Conservation (phyloP, 495 filamentous ascomycete species). For the Trichocladium uniseriatum region DNA sequence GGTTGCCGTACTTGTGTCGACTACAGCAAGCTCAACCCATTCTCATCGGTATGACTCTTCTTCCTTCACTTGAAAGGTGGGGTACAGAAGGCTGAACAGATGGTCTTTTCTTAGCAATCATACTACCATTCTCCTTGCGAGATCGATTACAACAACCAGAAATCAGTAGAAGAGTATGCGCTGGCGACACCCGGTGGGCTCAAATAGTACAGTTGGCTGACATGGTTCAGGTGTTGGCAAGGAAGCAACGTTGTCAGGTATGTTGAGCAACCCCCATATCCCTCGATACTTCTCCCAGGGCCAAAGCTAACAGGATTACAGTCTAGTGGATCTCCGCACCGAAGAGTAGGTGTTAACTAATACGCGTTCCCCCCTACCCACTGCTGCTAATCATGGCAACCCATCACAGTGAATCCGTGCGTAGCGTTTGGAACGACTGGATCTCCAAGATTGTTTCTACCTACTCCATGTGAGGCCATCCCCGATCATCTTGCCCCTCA, state of each 20-base stretch:
- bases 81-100: no score
- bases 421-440: constrained; percentile 55
- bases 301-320: background rate
- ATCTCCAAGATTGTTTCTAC: constrained; percentile 51
- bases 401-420: constrained; percentile 32
- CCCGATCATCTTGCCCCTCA: background rate
- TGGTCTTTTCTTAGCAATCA: no score
- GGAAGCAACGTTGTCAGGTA: constrained; percentile 48
- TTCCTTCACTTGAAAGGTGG: no score
- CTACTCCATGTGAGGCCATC: constrained; percentile 47
- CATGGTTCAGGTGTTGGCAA: constrained; percentile 49
- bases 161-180: constrained; percentile 29
- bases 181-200: constrained; percentile 28
- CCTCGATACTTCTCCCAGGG: background rate
- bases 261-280: no score
- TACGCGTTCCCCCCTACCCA: background rate
- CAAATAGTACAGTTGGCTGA: constrained; percentile 16
- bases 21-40: constrained; percentile 54
- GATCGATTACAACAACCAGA: constrained; percentile 56
- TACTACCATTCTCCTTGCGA: constrained; percentile 62
- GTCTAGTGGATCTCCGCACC: constrained; percentile 63
- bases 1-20: constrained; percentile 47
- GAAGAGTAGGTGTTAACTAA: constrained; percentile 27
- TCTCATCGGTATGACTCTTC: constrained; percentile 39
- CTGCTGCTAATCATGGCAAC: background rate